Percentiles rank a stretch among this genome's conserved stretches.
Evolutionary conservation across 305 asterid genomes (phyloP).

Genomic region (Nicotiana rustica): DNA sequence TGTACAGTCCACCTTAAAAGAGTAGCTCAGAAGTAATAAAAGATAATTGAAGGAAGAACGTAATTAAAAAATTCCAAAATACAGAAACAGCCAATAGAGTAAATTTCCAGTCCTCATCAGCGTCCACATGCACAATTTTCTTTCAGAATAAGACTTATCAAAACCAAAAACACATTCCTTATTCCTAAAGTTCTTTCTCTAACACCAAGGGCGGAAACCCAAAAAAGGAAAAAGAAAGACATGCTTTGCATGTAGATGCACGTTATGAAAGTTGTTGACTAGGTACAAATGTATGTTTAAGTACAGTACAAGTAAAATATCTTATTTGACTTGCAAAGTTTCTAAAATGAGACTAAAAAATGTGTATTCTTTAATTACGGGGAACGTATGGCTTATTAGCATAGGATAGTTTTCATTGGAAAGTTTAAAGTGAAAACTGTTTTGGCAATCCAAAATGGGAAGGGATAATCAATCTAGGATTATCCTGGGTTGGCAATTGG

Average conservation of each 20-base stretch:
- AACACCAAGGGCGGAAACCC: neutral
- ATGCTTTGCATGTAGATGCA: constrained; percentile 23
- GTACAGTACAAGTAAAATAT: neutral
- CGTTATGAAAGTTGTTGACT: neutral
- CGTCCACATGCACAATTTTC: neutral
- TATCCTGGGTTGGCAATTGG: constrained; percentile 9
- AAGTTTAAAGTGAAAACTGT: constrained; percentile 5
- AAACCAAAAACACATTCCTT: constrained; percentile 15
- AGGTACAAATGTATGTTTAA: constrained; percentile 7
- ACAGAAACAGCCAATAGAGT: neutral
- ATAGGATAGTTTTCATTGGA: constrained; percentile 14
- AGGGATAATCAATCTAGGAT: constrained; percentile 7
- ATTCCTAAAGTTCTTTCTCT: constrained; percentile 17
- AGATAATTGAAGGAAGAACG: neutral
- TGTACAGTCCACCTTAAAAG: constrained; percentile 49
- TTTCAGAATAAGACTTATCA: neutral
- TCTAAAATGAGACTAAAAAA: constrained; percentile 14
- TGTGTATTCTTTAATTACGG: constrained; percentile 26
- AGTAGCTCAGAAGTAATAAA: constrained; percentile 7
- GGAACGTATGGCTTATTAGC: neutral
- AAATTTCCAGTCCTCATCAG: neutral
- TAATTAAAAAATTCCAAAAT: neutral
- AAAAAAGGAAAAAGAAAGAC: neutral
- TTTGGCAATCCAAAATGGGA: constrained; percentile 25
- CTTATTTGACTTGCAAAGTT: constrained; percentile 9